phyloP scores from a whole-genome alignment of 176 grass and related monocot genomes.

The bread wheat (Triticum aestivum) region DNA sequence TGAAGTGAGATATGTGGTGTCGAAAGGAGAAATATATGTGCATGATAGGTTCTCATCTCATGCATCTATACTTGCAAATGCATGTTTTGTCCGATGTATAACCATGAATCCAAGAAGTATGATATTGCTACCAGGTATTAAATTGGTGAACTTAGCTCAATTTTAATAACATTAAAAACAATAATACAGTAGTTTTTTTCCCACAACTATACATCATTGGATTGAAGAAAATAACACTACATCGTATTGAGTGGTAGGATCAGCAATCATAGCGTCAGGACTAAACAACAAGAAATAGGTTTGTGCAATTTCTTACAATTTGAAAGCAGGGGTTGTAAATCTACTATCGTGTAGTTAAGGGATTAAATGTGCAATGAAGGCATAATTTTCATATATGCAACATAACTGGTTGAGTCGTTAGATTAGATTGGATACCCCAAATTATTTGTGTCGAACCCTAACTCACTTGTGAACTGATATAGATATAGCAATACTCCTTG shows the following conservation, averaged over 20 bases:
- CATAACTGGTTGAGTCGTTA: too few species aligned
- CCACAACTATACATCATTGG: background rate
- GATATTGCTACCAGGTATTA: background rate
- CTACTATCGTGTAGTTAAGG: too few species aligned
- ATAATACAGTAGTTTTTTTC: background rate
- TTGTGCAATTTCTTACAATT: too few species aligned
- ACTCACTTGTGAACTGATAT: too few species aligned
- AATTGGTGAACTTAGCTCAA: background rate
- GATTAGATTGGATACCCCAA: too few species aligned
- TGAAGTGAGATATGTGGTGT: background rate
- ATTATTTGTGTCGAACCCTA: too few species aligned
- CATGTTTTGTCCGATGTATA: background rate
- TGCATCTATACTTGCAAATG: background rate
- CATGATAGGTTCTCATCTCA: slow-evolving; percentile 1
- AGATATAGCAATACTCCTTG: background rate
- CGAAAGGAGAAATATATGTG: background rate
- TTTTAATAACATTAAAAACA: background rate
- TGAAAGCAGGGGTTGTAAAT: too few species aligned
- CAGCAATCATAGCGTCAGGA: background rate
- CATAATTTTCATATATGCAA: too few species aligned
- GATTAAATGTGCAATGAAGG: too few species aligned
- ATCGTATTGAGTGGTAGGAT: background rate
- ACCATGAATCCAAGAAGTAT: background rate
- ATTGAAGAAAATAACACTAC: background rate
- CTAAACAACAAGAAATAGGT: too few species aligned